These are phyloP conservation scores for Backusella macrospora DNA, from an alignment of 192 early-diverging fungal genomes.

Conservation along the genomic window DNA sequence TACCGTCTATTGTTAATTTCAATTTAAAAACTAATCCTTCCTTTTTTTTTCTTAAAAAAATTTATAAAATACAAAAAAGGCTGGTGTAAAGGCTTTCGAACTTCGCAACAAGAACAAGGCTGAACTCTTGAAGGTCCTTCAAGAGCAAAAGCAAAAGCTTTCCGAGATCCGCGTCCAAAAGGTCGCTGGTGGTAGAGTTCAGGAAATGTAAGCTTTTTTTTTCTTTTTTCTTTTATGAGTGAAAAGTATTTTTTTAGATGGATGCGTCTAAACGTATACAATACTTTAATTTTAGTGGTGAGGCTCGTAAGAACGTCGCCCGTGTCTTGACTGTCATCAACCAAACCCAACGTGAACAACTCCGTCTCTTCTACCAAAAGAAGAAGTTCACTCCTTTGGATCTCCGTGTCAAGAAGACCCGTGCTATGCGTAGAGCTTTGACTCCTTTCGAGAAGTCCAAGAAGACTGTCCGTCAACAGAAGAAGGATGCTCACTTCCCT, in stretches of 20 bases:
- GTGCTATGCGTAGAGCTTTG: conserved; percentile 94
- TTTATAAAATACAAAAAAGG: too few relatives aligned
- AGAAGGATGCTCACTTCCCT: conserved; percentile 89
- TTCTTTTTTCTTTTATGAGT: too few relatives aligned
- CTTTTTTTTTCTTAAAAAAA: too few relatives aligned
- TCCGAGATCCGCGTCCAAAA: conserved; percentile 92
- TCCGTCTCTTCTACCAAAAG: conserved; percentile 87
- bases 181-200: conserved; percentile 44
- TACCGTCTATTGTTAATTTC: too few relatives aligned
- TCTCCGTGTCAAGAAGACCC: conserved; percentile 98
- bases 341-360: conserved; percentile 88
- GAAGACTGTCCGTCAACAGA: conserved; percentile 88
- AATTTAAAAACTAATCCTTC: too few relatives aligned
- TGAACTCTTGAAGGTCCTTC: conserved; percentile 89
- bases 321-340: conserved; percentile 94
- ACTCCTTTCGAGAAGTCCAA: conserved; percentile 75
- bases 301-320: conserved; percentile 92
- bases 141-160: conserved; percentile 95
- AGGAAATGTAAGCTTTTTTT: not conserved
- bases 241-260: too few relatives aligned
- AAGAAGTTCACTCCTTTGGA: conserved; percentile 97
- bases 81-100: conserved; percentile 86
- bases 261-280: too few relatives aligned
- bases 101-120: conserved; percentile 93
- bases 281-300: conserved; percentile 43